phyloP scores from a whole-genome alignment of 257 asterid species.

The Ocimum tenuiflorum region DNA sequence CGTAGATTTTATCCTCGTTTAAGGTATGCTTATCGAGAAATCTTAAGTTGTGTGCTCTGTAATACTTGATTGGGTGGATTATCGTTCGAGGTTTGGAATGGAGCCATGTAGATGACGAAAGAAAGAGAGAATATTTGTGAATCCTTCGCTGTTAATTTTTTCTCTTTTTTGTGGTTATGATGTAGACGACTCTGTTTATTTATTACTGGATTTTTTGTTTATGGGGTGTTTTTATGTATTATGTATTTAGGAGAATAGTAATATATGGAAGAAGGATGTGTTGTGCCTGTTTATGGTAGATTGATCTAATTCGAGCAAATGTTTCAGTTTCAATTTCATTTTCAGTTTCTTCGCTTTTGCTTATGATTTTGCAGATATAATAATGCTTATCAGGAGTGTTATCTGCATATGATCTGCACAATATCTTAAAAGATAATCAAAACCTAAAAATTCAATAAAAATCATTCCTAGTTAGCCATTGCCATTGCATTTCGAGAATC shows the following conservation, averaged over 20 bases:
- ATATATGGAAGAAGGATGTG: neutral
- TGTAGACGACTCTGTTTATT: neutral
- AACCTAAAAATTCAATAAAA: too few relatives aligned
- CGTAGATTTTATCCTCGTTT: constrained; percentile 52
- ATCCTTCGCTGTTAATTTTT: neutral
- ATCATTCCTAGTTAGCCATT: too few relatives aligned
- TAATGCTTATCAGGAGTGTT: too few relatives aligned
- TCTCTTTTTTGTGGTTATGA: neutral
- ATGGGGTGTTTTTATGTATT: neutral
- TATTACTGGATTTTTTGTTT: neutral
- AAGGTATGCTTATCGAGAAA: constrained; percentile 54
- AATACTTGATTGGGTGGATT: neutral
- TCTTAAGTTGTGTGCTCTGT: constrained; percentile 51
- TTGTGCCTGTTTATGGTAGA: neutral
- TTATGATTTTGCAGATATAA: neutral
- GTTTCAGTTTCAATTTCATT: neutral
- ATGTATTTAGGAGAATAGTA: neutral
- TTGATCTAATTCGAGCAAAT: neutral
- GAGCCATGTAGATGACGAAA: neutral
- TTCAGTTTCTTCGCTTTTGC: neutral
- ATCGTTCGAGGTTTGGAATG: neutral
- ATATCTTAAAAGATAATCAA: too few relatives aligned
- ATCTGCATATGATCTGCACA: too few relatives aligned
- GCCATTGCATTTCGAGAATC: too few relatives aligned
- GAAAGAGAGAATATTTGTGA: neutral